phyloP scores from a whole-genome alignment of 805 yeast genomes.

The Lachancea cidri region DNA sequence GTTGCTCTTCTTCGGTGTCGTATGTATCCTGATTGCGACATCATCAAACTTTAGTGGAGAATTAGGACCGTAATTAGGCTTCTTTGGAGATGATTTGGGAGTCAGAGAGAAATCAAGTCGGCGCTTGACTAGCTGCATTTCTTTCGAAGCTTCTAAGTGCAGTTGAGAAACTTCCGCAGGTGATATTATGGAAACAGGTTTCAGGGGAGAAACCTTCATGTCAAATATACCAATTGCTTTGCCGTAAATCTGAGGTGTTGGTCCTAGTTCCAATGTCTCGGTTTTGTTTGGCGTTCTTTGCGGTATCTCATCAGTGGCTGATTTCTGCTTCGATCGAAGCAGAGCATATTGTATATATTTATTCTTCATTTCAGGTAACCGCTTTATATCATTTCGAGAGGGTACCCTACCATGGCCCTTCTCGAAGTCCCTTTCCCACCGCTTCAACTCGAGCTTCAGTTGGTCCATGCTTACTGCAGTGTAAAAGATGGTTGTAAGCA shows the following conservation, averaged over 20 bases:
- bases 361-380: conserved; percentile 31
- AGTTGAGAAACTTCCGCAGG: conserved; percentile 2
- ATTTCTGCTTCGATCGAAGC: conserved; percentile 12
- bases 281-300: conserved; percentile 9
- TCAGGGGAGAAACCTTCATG: conserved; percentile 32
- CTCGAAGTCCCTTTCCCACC: conserved; percentile 49
- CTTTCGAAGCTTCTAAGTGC: conserved; percentile 5
- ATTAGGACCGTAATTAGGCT: conserved; percentile 25
- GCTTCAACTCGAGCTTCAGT: conserved; percentile 43
- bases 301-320: conserved; percentile 5
- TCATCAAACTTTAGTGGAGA: conserved; percentile 31
- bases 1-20: conserved; percentile 12
- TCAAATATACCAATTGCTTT: conserved; percentile 71
- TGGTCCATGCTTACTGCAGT: conserved; percentile 12
- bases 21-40: conserved; percentile 30
- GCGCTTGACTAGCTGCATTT: conserved; percentile 16
- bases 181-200: conserved; percentile 2
- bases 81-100: conserved; percentile 20
- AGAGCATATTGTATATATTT: conserved; percentile 34
- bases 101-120: conserved; percentile 18
- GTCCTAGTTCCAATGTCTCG: conserved; percentile 51
- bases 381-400: conserved; percentile 42
- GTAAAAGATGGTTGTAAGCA: too few species aligned
- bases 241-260: conserved; percentile 84
- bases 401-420: conserved; percentile 41